Conservation (phyloP, 2,329 filamentous ascomycete species). For the Tolypocladium pustulatum region DNA sequence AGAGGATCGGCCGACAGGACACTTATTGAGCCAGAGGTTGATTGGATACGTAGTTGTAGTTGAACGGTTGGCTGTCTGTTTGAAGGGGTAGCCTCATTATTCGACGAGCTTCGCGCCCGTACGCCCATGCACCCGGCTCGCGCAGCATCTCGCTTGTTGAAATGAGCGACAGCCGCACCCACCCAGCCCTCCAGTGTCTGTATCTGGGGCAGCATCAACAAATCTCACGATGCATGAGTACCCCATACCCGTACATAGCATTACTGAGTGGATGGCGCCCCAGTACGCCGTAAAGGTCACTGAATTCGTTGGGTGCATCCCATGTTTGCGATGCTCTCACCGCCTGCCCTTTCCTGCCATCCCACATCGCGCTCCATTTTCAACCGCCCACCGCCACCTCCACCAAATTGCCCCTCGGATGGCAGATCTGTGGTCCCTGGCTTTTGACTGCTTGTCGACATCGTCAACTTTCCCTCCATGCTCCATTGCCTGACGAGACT, state of each 20-base stretch:
- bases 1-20: background rate
- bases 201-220: background rate
- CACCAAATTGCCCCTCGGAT: background rate
- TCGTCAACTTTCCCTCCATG: conserved; percentile 3
- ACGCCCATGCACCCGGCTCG: too few relatives aligned
- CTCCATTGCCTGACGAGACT: conserved; percentile 1
- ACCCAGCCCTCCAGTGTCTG: background rate
- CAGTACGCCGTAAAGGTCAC: too few relatives aligned
- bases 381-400: background rate
- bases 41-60: too few relatives aligned
- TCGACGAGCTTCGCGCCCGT: background rate
- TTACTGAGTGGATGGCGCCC: too few relatives aligned
- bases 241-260: too few relatives aligned
- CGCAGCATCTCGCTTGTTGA: background rate
- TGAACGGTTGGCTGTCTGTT: too few relatives aligned
- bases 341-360: background rate
- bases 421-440: background rate
- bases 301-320: too few relatives aligned
- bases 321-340: background rate
- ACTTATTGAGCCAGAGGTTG: background rate
- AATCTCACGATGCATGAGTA: background rate
- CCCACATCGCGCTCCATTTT: background rate
- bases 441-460: background rate
- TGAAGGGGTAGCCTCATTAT: too few relatives aligned
- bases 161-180: background rate